phyloP scores from a whole-genome alignment of 2,329 filamentous ascomycete genomes.

The Dryadomyces quercivorus region DNA sequence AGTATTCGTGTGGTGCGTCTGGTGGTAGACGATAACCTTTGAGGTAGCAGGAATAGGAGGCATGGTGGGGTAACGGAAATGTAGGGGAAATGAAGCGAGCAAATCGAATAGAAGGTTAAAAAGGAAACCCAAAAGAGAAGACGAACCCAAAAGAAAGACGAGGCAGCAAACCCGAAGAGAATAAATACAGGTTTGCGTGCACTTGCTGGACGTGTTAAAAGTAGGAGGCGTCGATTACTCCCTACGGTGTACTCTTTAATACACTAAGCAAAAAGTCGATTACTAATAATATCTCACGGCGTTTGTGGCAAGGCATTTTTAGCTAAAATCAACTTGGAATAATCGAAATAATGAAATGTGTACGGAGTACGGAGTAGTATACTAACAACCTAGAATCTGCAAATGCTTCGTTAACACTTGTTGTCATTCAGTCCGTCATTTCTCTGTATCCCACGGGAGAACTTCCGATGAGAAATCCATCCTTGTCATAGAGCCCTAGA shows the following conservation, averaged over 20 bases:
- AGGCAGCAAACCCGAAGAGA: background rate
- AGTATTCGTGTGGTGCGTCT: slow-evolving; percentile 27
- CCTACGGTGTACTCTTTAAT: too few relatives aligned
- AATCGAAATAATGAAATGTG: too few relatives aligned
- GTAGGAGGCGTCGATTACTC: too few relatives aligned
- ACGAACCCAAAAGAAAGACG: background rate
- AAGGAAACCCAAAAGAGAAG: too few relatives aligned
- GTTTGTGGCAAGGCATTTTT: too few relatives aligned
- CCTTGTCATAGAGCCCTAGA: slow-evolving; percentile 29
- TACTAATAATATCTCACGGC: too few relatives aligned
- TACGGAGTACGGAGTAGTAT: too few relatives aligned
- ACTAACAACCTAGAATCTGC: too few relatives aligned
- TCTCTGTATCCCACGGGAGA: slow-evolving; percentile 21
- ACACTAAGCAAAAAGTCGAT: too few relatives aligned
- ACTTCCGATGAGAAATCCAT: slow-evolving; percentile 28
- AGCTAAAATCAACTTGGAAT: too few relatives aligned
- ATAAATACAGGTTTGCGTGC: background rate
- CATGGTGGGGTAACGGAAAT: background rate
- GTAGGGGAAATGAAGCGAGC: background rate
- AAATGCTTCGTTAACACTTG: background rate
- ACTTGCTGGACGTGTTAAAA: too few relatives aligned
- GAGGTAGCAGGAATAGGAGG: background rate
- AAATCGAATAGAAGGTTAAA: too few relatives aligned
- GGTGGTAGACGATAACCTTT: slow-evolving; percentile 24
- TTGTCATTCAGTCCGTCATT: background rate